Evolutionary conservation across 169 alveolate genomes (phyloP).

Genomic region (Eimeria praecox): DNA sequence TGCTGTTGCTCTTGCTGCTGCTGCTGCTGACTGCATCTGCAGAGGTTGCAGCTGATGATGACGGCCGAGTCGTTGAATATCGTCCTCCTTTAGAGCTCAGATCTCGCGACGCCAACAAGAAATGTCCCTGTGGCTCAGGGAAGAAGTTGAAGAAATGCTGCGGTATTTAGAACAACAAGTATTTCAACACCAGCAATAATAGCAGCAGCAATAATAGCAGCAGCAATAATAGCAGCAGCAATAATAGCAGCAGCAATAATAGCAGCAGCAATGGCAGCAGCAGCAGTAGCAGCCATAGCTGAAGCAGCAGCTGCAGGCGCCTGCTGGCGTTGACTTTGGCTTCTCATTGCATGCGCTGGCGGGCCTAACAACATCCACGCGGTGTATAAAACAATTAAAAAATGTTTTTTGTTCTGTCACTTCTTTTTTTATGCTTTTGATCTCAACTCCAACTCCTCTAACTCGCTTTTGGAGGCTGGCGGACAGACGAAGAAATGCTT

Average conservation of each 20-base stretch:
- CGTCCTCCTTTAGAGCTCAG: slow-evolving; percentile 12
- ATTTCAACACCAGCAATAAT: background rate
- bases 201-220: too few relatives aligned
- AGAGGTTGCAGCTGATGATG: slow-evolving; percentile 29
- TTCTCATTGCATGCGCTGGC: background rate
- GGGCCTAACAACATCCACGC: background rate
- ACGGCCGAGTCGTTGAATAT: slow-evolving; percentile 19
- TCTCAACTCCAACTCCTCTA: background rate
- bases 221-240: too few relatives aligned
- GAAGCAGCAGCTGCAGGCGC: background rate
- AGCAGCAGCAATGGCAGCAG: too few relatives aligned
- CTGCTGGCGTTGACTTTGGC: background rate
- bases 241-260: too few relatives aligned
- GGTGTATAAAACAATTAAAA: background rate
- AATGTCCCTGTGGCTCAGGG: slow-evolving; percentile 63
- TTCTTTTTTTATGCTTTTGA: background rate
- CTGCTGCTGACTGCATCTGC: background rate
- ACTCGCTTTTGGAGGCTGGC: background rate
- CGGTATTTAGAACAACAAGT: background rate
- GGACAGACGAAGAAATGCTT: background rate
- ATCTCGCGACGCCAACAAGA: slow-evolving; percentile 57
- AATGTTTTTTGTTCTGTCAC: too few relatives aligned
- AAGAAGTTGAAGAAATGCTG: slow-evolving; percentile 54
- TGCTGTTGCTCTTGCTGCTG: background rate
- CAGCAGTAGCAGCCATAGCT: background rate